Evolutionary conservation across 306 rosid genomes (phyloP), one percentile per base, ranked within the genome.

Genomic region (Rubus parviflorus): DNA sequence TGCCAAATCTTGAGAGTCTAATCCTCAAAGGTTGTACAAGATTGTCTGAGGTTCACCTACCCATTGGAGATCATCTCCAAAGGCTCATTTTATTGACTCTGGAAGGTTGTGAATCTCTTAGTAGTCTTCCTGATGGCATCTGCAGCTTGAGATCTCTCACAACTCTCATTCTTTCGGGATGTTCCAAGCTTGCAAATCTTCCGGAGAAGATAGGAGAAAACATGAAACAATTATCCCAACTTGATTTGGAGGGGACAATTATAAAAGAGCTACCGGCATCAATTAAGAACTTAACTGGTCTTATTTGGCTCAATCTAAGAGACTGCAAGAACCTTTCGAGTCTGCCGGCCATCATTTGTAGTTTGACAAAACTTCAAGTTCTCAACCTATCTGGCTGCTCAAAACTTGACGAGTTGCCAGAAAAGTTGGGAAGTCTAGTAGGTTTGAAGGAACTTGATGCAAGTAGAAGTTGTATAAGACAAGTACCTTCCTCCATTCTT

Each of bases 381-480:
- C 78, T 79, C 49, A 65, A 46, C 12, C 69, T 79, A 3, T 45
- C 38, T 13, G 82, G 78, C 7, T 72, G 77, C 51, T 79, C 58
- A 7, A 52, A 72, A 20, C 48, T 72, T 40, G 68, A 52, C 3
- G 41, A 43, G 6, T 19, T 78, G 2, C 76, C 81, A 13, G 64
- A 78, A 60, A 70, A 74, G 19, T 46, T 78, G 56, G 81, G 81
- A 12, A 47, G 56, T n/a, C 46, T 78, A 56, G n/a, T 43, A 56
- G 15, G 15, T 43, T 58, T 78, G 23, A 58, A 78, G 71, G 73
- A 78, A 68, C 81, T 78, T 13, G 62, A 78, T 47, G 52, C 52
- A 3, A 70, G 70, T 11, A 37, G 47, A 11, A 70, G 76, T 70
- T 48, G 42, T 47, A 61, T 78, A 70, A 25, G 53, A 7, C 42